Percentiles rank a stretch among this genome's conserved stretches.
Evolutionary conservation across 2,329 filamentous ascomycete species (phyloP).

Genomic region (Pseudocercospora ulei): DNA sequence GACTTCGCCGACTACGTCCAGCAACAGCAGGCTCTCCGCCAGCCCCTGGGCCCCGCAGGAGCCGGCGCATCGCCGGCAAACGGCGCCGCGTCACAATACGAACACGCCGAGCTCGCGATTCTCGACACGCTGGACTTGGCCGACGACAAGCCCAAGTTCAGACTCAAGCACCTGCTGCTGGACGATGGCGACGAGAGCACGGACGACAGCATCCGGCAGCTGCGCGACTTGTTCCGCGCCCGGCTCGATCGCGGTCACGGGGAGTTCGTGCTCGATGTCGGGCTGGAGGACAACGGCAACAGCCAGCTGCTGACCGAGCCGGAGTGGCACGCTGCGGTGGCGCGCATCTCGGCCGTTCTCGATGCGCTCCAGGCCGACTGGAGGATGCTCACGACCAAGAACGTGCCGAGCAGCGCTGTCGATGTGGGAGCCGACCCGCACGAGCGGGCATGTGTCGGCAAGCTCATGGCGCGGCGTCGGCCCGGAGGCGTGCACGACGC

Average conservation of each 20-base stretch:
- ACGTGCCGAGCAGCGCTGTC: constrained; percentile 61
- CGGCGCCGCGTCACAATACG: constrained; percentile 46
- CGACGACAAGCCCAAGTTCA: constrained; percentile 58
- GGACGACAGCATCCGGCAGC: constrained; percentile 52
- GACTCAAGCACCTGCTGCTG: constrained; percentile 67
- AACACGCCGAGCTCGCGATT: constrained; percentile 83
- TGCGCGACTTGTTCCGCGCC: constrained; percentile 56
- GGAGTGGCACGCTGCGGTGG: constrained; percentile 66
- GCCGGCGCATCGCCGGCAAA: constrained; percentile 24
- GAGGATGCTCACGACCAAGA: constrained; percentile 76
- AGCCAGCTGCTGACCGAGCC: constrained; percentile 64
- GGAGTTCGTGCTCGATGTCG: constrained; percentile 84
- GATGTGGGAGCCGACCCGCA: constrained; percentile 60
- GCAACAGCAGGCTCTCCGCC: constrained; percentile 70
- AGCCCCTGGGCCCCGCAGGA: constrained; percentile 33
- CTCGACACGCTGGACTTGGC: constrained; percentile 67
- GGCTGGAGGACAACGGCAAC: constrained; percentile 81
- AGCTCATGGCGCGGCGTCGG: constrained; percentile 67
- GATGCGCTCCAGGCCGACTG: constrained; percentile 61
- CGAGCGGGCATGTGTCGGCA: constrained; percentile 69
- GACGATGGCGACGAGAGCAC: constrained; percentile 40
- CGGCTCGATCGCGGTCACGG: constrained; percentile 75
- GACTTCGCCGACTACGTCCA: constrained; percentile 98
- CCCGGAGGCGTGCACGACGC: constrained; percentile 71
- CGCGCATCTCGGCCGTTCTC: constrained; percentile 56